These are phyloP conservation scores for Starmera pachycereana DNA, from an alignment of 805 yeast species.

Conservation along the genomic window DNA sequence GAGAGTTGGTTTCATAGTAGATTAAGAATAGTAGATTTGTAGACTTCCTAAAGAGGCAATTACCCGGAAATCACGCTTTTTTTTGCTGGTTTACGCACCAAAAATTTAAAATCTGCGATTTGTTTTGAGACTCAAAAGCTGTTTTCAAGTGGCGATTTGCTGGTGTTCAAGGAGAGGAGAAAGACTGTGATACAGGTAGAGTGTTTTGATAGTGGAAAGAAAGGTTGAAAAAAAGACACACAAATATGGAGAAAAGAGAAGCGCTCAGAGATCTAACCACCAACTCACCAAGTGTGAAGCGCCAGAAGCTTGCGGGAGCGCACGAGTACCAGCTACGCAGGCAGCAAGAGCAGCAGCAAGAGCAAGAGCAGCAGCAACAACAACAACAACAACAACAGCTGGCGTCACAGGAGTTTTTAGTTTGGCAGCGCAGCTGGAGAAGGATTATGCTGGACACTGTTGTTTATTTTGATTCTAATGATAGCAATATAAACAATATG, in stretches of 20 bases:
- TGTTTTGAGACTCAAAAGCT: no score
- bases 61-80: no score
- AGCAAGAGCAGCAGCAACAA: background rate
- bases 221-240: no score
- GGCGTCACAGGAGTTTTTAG: conserved; percentile 26
- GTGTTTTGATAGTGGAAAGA: no score
- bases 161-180: no score
- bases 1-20: no score
- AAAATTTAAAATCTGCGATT: no score
- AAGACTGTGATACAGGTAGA: no score
- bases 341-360: background rate
- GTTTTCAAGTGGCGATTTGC: no score
- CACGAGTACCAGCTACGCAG: background rate
- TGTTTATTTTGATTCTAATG: conserved; percentile 44
- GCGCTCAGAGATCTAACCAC: conserved; percentile 15
- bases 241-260: conserved; percentile 11
- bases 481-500: conserved; percentile 16
- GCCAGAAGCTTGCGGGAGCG: conserved; percentile 8
- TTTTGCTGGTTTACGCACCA: no score
- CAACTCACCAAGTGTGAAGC: conserved; percentile 19
- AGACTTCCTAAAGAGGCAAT: no score
- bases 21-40: no score
- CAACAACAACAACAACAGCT: background rate
- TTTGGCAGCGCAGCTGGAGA: conserved; percentile 55
- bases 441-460: conserved; percentile 44